Percentiles rank a stretch among this genome's conserved stretches.
phyloP scores from a whole-genome alignment of 345 rosid genomes.

The Aquilaria sinensis region DNA sequence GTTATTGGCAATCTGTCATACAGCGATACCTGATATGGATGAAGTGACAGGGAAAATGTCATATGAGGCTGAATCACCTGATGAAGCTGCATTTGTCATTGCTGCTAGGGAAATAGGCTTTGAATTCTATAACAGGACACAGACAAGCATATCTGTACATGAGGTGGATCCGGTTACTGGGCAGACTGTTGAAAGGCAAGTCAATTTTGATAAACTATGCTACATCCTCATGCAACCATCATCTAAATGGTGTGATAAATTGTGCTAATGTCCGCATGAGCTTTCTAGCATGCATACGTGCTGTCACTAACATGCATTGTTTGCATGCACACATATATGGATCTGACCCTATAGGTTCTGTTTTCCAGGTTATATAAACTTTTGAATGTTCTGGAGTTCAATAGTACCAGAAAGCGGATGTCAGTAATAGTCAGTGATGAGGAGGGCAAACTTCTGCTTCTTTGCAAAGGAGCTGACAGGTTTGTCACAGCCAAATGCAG shows the following conservation, averaged over 20 bases:
- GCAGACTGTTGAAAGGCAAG: slow-evolving; percentile 64
- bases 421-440: slow-evolving; percentile 77
- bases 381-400: slow-evolving; percentile 74
- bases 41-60: slow-evolving; percentile 55
- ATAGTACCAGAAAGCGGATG: slow-evolving; percentile 89
- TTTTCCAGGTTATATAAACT: slow-evolving; percentile 62
- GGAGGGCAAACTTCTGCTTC: slow-evolving; percentile 57
- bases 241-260: too few relatives aligned
- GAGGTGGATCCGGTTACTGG: slow-evolving; percentile 56
- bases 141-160: slow-evolving; percentile 47
- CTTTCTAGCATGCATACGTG: too few relatives aligned
- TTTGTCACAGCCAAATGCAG: slow-evolving; percentile 21
- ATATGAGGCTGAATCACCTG: slow-evolving; percentile 97
- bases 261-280: too few relatives aligned
- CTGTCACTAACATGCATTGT: too few relatives aligned
- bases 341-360: slow-evolving; percentile 4
- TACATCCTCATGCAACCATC: too few relatives aligned
- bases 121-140: slow-evolving; percentile 74
- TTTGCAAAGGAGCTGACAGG: slow-evolving; percentile 97
- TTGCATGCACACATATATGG: not conserved
- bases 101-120: slow-evolving; percentile 95
- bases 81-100: slow-evolving; percentile 93
- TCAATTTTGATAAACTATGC: not conserved
- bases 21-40: slow-evolving; percentile 88
- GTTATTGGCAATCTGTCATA: slow-evolving; percentile 77